Evolutionary conservation across 495 filamentous ascomycete genomes (phyloP), one percentile per base, ranked within the genome.

Genomic region (Lepraria neglecta): DNA sequence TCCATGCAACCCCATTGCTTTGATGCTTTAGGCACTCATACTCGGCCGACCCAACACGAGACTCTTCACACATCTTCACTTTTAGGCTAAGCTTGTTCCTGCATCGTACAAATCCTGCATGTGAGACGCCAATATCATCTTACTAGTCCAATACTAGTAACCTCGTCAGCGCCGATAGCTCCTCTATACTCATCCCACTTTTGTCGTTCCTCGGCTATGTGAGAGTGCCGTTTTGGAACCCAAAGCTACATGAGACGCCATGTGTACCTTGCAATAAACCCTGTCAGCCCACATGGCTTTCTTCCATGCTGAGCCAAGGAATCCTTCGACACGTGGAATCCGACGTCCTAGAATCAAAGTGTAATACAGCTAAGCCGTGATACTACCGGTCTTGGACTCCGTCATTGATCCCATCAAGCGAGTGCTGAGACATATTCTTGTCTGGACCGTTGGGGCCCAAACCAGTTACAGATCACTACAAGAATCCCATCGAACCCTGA

Each of bases 211-310:
- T 24, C 24, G 24, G 24, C 30, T 10, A 10, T 10, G 17, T 21
- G 30, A 33, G 27, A 53, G 4, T 21, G 9, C 17, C 28, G 27
- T 30, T 51, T 14, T 12, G 2, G 12, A 30, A 28, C 28, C 47
- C 10, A 9, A 31, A 10, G 50, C 30, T 19, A 35, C n/a, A 28
- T 53, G 31, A 53, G 15, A 53, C 28, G 28, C 50, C 28, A 53
- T 11, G 33, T 12, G 31, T 35, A 53, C 33, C 31, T 31, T 2
- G n/a, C n/a, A 10, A 17, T 31, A 53, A 15, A n/a, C 50, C 50
- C 30, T 30, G 30, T 31, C 50, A 53, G 50, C 50, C 30, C 15
- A 46, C n/a, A 53, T 35, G 50, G 50, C 50, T 31, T 53, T 17
- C 19, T 35, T 24, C 17, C 30, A 15, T 14, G 10, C 14, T 19